Evolutionary conservation across 768 basidiomycete genomes (phyloP).

Genomic region (Boletales sp.): DNA sequence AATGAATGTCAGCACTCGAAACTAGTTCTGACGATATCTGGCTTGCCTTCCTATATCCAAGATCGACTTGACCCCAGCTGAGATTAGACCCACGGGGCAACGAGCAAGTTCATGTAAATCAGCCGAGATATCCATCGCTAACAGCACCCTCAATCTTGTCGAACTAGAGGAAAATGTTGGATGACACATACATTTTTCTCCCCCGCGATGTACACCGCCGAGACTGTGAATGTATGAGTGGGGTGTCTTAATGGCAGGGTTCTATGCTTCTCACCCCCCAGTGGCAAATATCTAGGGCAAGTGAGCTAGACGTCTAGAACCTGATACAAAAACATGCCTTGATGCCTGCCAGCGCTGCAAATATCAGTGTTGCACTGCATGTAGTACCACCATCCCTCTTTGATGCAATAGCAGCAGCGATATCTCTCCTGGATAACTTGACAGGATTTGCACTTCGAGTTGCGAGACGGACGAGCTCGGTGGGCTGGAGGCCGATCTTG

Average conservation of each 20-base stretch:
- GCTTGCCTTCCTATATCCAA: constrained; percentile 80
- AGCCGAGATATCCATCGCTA: constrained; percentile 94
- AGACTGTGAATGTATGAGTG: constrained; percentile 40
- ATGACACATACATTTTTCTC: constrained; percentile 52
- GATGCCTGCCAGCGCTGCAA: constrained; percentile 81
- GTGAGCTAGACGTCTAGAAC: constrained; percentile 7
- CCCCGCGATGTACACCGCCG: constrained; percentile 82
- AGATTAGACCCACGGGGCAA: constrained; percentile 89
- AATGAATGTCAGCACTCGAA: constrained; percentile 1
- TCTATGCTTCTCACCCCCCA: constrained; percentile 64
- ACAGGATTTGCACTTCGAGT: constrained; percentile 44
- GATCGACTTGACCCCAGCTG: constrained; percentile 93
- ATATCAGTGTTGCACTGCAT: constrained; percentile 69
- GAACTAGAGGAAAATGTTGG: neutral
- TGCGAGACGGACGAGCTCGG: constrained; percentile 69
- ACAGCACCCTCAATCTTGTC: neutral
- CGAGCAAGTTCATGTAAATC: constrained; percentile 87
- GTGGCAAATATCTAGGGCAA: constrained; percentile 75
- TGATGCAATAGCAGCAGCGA: constrained; percentile 68
- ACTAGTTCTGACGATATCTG: neutral
- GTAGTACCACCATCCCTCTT: constrained; percentile 79
- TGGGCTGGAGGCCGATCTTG: constrained; percentile 73
- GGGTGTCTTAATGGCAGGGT: neutral
- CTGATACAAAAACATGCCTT: constrained; percentile 44
- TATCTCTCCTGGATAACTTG: constrained; percentile 78